Base-by-base conservation (phyloP, 805 yeast genomes). In the Lipomyces oligophaga region DNA sequence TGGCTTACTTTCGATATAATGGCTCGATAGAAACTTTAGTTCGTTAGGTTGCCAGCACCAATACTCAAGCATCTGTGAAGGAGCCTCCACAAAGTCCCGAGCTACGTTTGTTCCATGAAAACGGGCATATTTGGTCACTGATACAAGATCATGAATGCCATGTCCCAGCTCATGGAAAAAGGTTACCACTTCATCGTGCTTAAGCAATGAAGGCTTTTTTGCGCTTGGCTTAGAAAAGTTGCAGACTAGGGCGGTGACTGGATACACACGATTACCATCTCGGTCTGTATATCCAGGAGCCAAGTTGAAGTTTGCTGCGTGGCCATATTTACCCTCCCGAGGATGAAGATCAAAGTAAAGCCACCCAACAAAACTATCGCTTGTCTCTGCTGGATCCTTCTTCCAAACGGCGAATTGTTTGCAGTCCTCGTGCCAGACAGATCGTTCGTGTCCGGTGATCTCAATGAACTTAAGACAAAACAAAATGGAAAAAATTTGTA, bases 151-250 rank as follows among this genome's bases (percentile, higher is more conserved):
- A 65, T 86, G 96, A 47, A 86, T 82, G 45, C 94, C 95, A 61
- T 86, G 95, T 21, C 95, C 95, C 55, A 85, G 73, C 65, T 86
- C 95, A 61, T 86, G 95, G 80, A 86, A 86, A 58, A 86, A 83
- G 0, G 95, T 86, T 19, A 80, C 80, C 6, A 85, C 86, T 63
- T 86, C 94, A 54, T 71, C 72, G 63, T 86, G 95, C 59, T 81
- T 81, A 58, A 86, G 73, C 56, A 86, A 71, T 1, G 89, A 78
- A 15, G 90, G 94, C 62, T 80, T 83, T 18, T 71, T 76, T 15
- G 69, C 67, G 3, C 82, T 75, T 36, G 90, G 87, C 62, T 81
- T 81, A 21, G 94, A 81, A 65, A 86, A 86, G 65, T 85, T 86
- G 69, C 95, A 85, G 27, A 86, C 93, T 52, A 86, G 71, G 1